A percentile compares a stretch with the other conserved stretches of the same genome.
Conservation (phyloP, 2,329 filamentous ascomycete species). For the Fusarium ambrosium region DNA sequence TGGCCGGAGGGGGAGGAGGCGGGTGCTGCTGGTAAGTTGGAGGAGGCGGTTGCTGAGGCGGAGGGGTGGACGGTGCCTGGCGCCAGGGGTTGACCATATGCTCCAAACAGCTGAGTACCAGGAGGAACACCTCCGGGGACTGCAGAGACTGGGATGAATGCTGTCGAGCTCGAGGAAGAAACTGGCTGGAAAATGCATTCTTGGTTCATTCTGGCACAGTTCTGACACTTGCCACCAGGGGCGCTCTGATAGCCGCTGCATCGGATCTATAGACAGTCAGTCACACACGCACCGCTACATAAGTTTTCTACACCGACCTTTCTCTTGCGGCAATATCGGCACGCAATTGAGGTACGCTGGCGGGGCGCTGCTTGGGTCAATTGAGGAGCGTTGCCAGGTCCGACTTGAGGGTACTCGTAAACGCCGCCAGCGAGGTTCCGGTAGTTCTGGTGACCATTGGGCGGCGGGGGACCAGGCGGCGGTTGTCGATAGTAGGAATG, state of each 20-base stretch:
- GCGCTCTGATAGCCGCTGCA: constrained; percentile 73
- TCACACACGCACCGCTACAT: background rate
- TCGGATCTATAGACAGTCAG: constrained; percentile 62
- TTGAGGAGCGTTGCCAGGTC: constrained; percentile 51
- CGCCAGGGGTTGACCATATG: constrained; percentile 69
- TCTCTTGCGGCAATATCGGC: constrained; percentile 71
- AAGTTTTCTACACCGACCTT: constrained; percentile 59
- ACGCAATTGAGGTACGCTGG: constrained; percentile 72
- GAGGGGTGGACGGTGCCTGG: constrained; percentile 47
- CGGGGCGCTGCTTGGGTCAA: constrained; percentile 67
- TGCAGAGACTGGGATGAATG: constrained; percentile 71
- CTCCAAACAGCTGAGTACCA: constrained; percentile 68
- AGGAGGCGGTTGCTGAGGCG: constrained; percentile 28
- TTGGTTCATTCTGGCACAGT: constrained; percentile 72
- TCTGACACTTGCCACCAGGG: constrained; percentile 70
- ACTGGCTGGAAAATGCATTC: constrained; percentile 74
- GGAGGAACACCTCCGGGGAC: constrained; percentile 70
- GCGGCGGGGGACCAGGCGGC: constrained; percentile 47
- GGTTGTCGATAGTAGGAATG: constrained; percentile 43
- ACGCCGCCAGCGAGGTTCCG: constrained; percentile 47
- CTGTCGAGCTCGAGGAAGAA: constrained; percentile 67
- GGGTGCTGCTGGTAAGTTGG: constrained; percentile 40
- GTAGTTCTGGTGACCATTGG: constrained; percentile 48
- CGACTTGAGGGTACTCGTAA: constrained; percentile 53
- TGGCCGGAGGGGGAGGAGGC: constrained; percentile 53